Evolutionary conservation across 2,329 filamentous ascomycete genomes (phyloP).

Genomic region (Penicillium aurantiogriseum): DNA sequence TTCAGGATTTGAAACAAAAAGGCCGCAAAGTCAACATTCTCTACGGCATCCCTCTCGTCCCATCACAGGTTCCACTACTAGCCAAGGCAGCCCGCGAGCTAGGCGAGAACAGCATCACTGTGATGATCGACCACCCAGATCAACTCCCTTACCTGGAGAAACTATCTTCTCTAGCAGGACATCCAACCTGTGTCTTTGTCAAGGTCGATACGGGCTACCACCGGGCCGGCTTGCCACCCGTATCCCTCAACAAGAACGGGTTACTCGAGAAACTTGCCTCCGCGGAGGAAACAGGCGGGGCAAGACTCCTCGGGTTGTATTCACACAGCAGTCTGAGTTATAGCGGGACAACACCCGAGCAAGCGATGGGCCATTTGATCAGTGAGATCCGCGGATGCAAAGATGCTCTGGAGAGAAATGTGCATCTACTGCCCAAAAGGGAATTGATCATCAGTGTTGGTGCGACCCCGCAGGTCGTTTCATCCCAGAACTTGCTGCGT

Average conservation of each 20-base stretch:
- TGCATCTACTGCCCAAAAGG: conserved; percentile 13
- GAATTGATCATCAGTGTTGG: conserved; percentile 65
- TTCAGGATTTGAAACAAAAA: conserved; percentile 53
- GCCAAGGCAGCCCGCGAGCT: conserved; percentile 56
- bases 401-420: conserved; percentile 28
- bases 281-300: conserved; percentile 27
- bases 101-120: conserved; percentile 56
- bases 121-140: conserved; percentile 68
- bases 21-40: conserved; percentile 64
- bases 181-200: conserved; percentile 59
- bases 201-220: conserved; percentile 74
- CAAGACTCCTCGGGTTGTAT: conserved; percentile 64
- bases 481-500: conserved; percentile 59
- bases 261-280: conserved; percentile 30
- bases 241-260: conserved; percentile 42
- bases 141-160: conserved; percentile 56
- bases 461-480: conserved; percentile 71
- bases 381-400: conserved; percentile 57
- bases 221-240: conserved; percentile 64
- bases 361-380: conserved; percentile 60
- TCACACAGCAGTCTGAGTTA: conserved; percentile 74
- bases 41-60: conserved; percentile 69
- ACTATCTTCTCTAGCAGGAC: conserved; percentile 45
- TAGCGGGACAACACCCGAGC: conserved; percentile 51
- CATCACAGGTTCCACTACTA: conserved; percentile 61